Percentiles rank a stretch among this genome's conserved stretches.
phyloP scores from a whole-genome alignment of 2,329 filamentous ascomycete genomes.

The Amphichorda felina region DNA sequence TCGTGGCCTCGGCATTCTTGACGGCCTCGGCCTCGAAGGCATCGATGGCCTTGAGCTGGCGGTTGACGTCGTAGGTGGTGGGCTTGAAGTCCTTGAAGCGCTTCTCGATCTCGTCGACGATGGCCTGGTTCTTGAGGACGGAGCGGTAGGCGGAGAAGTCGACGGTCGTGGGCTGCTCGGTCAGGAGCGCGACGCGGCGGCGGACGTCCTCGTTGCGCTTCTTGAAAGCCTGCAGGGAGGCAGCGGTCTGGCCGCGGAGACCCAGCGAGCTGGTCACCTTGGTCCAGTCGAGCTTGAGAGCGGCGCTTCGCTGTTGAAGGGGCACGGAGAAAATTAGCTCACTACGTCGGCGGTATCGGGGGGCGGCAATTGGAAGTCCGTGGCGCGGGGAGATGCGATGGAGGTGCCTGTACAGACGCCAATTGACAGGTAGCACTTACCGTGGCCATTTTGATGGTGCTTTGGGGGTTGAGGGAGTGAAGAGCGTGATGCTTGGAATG shows the following conservation, averaged over 20 bases:
- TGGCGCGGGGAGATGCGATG: conserved; percentile 13
- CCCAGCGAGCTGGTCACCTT: conserved; percentile 90
- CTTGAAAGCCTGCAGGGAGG: conserved; percentile 93
- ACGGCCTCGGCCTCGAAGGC: conserved; percentile 95
- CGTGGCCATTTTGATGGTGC: conserved; percentile 53
- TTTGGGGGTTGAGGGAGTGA: conserved; percentile 33
- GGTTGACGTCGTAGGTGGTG: conserved; percentile 77
- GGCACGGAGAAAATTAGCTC: conserved; percentile 41
- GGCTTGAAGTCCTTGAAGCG: conserved; percentile 89
- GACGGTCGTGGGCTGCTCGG: conserved; percentile 73
- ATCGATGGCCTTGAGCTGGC: conserved; percentile 97
- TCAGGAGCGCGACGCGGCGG: conserved; percentile 78
- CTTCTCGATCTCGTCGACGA: conserved; percentile 96
- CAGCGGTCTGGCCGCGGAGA: conserved; percentile 87
- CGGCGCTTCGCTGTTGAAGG: conserved; percentile 74
- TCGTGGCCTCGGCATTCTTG: conserved; percentile 94
- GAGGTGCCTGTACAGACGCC: conserved; percentile 5
- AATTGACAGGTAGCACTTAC: conserved; percentile 34
- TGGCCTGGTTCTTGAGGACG: conserved; percentile 87
- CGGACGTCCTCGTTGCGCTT: conserved; percentile 98
- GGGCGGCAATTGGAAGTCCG: not conserved
- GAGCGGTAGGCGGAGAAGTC: conserved; percentile 91
- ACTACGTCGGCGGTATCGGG: conserved; percentile 10
- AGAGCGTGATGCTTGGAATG: conserved; percentile 34
- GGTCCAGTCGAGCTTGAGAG: conserved; percentile 98